These are phyloP conservation scores for Gryganskiella cystojenkinii DNA, from an alignment of 192 early-diverging fungal species.

Conservation along the genomic window DNA sequence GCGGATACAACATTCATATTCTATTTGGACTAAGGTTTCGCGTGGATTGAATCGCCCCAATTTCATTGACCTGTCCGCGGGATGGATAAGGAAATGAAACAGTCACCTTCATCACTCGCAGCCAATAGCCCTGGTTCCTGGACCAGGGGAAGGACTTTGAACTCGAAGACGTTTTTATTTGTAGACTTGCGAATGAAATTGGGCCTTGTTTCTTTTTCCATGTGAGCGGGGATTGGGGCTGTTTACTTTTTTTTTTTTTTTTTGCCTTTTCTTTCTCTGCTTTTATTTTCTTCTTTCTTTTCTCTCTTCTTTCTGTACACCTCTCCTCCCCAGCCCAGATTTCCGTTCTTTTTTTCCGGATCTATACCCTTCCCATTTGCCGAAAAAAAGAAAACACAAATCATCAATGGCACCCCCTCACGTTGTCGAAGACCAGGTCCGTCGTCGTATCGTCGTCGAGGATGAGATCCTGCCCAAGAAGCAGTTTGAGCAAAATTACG, in stretches of 20 bases:
- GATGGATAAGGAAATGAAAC: no score
- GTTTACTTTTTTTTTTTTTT: background rate
- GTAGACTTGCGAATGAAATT: no score
- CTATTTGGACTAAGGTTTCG: no score
- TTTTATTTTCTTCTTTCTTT: background rate
- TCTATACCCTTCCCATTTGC: background rate
- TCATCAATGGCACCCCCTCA: conserved; percentile 38
- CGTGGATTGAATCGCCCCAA: no score
- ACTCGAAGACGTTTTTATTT: no score
- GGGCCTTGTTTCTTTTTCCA: no score
- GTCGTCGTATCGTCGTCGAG: conserved; percentile 29
- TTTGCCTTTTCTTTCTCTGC: conserved; percentile 1
- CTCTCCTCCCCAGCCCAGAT: background rate
- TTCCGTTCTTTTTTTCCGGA: background rate
- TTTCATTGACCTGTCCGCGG: no score
- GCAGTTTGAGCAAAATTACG: conserved; percentile 55
- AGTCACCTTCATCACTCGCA: no score
- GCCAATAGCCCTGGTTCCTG: no score
- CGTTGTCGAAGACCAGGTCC: conserved; percentile 29
- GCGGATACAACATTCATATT: no score
- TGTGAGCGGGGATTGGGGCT: no score
- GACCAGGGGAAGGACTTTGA: no score
- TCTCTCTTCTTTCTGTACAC: background rate
- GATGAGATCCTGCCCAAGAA: conserved; percentile 28
- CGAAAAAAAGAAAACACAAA: background rate